Conservation (phyloP, 768 basidiomycete genomes). For the Hortiboletus flavorubellus region DNA sequence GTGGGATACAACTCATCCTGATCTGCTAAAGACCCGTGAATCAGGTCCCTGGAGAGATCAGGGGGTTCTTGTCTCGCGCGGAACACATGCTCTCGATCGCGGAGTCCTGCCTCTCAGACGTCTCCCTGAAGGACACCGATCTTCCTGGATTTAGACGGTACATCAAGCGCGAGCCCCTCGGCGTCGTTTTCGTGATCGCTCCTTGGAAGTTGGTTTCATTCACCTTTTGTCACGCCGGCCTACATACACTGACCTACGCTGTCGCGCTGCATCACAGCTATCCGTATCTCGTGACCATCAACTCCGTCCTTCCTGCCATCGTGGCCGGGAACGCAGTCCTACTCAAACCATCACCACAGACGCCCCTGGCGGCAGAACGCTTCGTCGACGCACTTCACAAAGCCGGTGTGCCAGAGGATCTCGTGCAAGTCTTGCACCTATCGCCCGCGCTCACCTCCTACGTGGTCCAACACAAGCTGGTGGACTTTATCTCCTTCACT, state of each 20-base stretch:
- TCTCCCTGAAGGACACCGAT: slow-evolving; percentile 71
- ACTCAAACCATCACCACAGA: slow-evolving; percentile 96
- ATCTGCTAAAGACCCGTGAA: slow-evolving; percentile 60
- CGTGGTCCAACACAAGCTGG: slow-evolving; percentile 58
- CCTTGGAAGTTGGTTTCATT: slow-evolving; percentile 79
- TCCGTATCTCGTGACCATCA: slow-evolving; percentile 88
- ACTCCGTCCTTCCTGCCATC: slow-evolving; percentile 88
- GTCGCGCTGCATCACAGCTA: slow-evolving; percentile 44
- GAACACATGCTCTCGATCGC: slow-evolving; percentile 86
- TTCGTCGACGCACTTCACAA: slow-evolving; percentile 63
- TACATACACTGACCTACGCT: not conserved
- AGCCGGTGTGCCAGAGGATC: slow-evolving; percentile 75
- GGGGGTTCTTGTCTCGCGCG: slow-evolving; percentile 78
- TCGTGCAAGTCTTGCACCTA: slow-evolving; percentile 76
- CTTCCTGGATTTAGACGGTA: slow-evolving; percentile 80
- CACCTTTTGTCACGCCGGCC: not conserved
- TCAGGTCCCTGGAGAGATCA: slow-evolving; percentile 75
- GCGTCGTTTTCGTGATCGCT: slow-evolving; percentile 83
- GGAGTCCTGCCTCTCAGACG: slow-evolving; percentile 64
- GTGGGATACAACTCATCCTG: not conserved
- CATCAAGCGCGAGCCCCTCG: slow-evolving; percentile 81
- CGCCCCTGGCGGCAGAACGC: slow-evolving; percentile 83
- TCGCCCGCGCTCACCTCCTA: slow-evolving; percentile 56
- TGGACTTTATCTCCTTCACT: slow-evolving; percentile 89
- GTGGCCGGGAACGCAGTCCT: slow-evolving; percentile 88